Evolutionary conservation across 805 yeast species (phyloP).

Genomic region (Yarrowia divulgata): DNA sequence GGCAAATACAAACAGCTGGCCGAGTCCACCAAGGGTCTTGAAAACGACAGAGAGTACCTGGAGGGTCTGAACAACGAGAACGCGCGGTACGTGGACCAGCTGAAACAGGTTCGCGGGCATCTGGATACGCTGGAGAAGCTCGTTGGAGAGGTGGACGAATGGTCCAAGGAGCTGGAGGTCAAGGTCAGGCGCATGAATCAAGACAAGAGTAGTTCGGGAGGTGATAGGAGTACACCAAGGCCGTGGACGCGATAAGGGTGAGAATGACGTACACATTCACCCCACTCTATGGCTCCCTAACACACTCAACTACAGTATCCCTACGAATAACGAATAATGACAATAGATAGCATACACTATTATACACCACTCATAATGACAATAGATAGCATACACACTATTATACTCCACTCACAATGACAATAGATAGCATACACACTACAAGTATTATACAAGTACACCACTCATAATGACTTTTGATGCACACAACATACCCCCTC

Average conservation of each 20-base stretch:
- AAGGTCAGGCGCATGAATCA: slow-evolving; percentile 48
- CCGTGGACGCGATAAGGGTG: background rate
- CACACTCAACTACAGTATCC: background rate
- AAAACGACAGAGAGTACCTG: slow-evolving; percentile 41
- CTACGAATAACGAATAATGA: slow-evolving; percentile 17
- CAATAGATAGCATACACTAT: background rate
- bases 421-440: too few species aligned
- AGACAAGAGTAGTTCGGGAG: background rate
- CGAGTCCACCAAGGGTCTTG: slow-evolving; percentile 43
- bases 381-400: too few species aligned
- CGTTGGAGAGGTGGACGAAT: slow-evolving; percentile 65
- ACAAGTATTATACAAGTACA: too few species aligned
- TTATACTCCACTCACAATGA: too few species aligned
- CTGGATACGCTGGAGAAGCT: slow-evolving; percentile 54
- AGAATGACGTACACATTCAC: background rate
- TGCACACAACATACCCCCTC: too few species aligned
- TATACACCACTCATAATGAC: too few species aligned
- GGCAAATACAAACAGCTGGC: slow-evolving; percentile 44
- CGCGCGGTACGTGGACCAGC: slow-evolving; percentile 40
- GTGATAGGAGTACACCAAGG: too few species aligned
- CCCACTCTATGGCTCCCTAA: background rate
- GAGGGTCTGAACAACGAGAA: slow-evolving; percentile 41
- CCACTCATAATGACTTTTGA: too few species aligned
- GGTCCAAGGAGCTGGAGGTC: slow-evolving; percentile 63
- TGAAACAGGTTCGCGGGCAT: slow-evolving; percentile 43